phyloP scores from a whole-genome alignment of 108 stramenopile genomes.

The Conticribra weissflogii region DNA sequence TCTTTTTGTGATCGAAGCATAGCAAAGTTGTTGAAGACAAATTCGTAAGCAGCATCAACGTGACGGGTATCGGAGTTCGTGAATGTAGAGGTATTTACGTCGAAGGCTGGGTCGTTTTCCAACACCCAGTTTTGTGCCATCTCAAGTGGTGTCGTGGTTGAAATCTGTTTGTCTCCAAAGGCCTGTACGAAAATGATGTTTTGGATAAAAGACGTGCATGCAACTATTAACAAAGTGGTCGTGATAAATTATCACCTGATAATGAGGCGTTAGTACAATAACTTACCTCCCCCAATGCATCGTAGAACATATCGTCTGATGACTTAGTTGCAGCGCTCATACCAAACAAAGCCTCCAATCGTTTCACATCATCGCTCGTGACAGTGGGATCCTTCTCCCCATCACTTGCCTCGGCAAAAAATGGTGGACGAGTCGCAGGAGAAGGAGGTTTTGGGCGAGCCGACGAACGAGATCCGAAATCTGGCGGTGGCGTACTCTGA shows the following conservation, averaged over 20 bases:
- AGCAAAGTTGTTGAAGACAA: conserved; percentile 79
- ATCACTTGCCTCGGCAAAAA: conserved; percentile 1
- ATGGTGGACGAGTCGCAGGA: background rate
- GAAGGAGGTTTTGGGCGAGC: background rate
- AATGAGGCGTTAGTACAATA: background rate
- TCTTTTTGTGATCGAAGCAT: conserved; percentile 45
- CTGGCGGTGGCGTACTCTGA: conserved; percentile 66
- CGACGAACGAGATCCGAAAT: conserved; percentile 27
- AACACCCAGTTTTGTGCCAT: conserved; percentile 77
- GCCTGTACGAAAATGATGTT: conserved; percentile 14
- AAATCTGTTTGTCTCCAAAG: conserved; percentile 55
- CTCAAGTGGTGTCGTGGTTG: conserved; percentile 53
- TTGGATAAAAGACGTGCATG: too few relatives aligned
- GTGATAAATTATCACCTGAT: background rate
- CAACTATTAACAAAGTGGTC: background rate
- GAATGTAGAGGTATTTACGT: conserved; percentile 54
- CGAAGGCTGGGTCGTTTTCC: conserved; percentile 55
- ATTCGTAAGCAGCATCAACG: conserved; percentile 84
- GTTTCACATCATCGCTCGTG: conserved; percentile 63
- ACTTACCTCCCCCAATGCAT: conserved; percentile 64
- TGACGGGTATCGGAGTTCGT: conserved; percentile 61
- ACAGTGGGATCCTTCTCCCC: conserved; percentile 30
- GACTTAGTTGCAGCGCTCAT: conserved; percentile 43
- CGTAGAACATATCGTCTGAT: conserved; percentile 71
- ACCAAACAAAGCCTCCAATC: conserved; percentile 72